Evolutionary conservation across 2,329 filamentous ascomycete species (phyloP), one percentile per base, ranked within the genome.

Genomic region (Aspergillus jensenii): DNA sequence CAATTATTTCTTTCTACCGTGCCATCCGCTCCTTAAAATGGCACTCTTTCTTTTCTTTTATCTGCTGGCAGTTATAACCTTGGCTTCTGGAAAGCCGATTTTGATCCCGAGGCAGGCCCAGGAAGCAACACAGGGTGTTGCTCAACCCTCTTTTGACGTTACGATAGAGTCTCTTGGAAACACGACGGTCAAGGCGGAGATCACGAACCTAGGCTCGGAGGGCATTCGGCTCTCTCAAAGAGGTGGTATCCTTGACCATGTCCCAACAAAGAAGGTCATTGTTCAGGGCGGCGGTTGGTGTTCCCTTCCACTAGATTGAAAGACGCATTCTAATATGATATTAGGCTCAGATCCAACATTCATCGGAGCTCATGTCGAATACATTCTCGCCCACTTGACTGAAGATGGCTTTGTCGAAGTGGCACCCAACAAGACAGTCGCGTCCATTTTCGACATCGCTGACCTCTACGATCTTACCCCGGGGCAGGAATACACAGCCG

Each of bases 11-110:
- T 55, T 48, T 49, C 39, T 23, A 27, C 43, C 33, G 17, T 45
- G 17, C 15, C 21, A 23, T 17, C 41, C 59, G 14, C 37, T 52
- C 49, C 41, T 59, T 53, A 56, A 52, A 15, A 56, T 59, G 61
- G 60, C 54, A 40, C 49, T 58, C 27, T 1, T 63, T 61, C 52
- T 50, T 57, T 54, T 59, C 49, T 55, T 58, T 55, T 52, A 61
- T 6, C 55, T 59, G 33, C 45, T 61, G 39, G 55, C 54, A 27
- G 52, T 59, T 50, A 52, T 63, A 19, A 58, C 59, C 17, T 23
- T 63, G 61, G 61, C 55, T 63, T 39, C 61, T 61, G 61, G 61
- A 25, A 61, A 63, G 59, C 61, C 61, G 7, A 56, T 63, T 59
- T 56, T 56, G 19, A 25, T 63, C 25, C 52, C 61, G 12, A 50